phyloP scores from a whole-genome alignment of 192 early-diverging fungal species.

The Podila epicladia region DNA sequence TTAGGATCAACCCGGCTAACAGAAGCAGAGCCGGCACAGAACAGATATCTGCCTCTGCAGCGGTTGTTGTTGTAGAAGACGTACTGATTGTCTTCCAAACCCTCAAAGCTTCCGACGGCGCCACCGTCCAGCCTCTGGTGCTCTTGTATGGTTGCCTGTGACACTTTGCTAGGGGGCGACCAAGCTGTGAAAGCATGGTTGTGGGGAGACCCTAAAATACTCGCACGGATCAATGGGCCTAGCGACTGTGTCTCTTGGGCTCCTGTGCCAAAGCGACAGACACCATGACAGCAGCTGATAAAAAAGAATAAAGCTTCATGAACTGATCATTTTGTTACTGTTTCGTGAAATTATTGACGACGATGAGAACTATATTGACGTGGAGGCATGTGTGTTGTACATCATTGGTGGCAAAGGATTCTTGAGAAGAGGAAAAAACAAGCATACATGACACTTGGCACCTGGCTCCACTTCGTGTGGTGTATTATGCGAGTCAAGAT shows the following conservation, averaged over 20 bases:
- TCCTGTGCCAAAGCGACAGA: slow-evolving; percentile 18
- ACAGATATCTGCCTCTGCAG: neutral
- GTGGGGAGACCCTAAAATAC: neutral
- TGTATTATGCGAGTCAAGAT: too few relatives aligned
- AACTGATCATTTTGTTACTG: neutral
- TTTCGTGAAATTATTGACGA: neutral
- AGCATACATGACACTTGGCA: too few relatives aligned
- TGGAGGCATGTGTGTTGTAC: too few relatives aligned
- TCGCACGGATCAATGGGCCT: neutral
- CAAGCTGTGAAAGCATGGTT: slow-evolving; percentile 20
- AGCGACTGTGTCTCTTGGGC: neutral
- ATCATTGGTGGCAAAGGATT: too few relatives aligned
- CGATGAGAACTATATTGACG: too few relatives aligned
- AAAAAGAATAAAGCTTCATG: slow-evolving; percentile 18
- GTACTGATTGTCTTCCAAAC: neutral
- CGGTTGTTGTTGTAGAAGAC: slow-evolving; percentile 14
- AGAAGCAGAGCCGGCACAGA: slow-evolving; percentile 9
- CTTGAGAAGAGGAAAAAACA: too few relatives aligned
- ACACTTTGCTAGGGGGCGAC: slow-evolving; percentile 30
- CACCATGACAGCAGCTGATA: slow-evolving; percentile 15
- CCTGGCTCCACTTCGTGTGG: too few relatives aligned
- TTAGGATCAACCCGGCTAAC: slow-evolving; percentile 15
- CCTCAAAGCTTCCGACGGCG: slow-evolving; percentile 38
- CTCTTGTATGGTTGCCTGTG: slow-evolving; percentile 20
- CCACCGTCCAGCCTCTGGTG: slow-evolving; percentile 25